Conservation (phyloP, 108 stramenopile genomes). For the Skeletonema grethae region DNA sequence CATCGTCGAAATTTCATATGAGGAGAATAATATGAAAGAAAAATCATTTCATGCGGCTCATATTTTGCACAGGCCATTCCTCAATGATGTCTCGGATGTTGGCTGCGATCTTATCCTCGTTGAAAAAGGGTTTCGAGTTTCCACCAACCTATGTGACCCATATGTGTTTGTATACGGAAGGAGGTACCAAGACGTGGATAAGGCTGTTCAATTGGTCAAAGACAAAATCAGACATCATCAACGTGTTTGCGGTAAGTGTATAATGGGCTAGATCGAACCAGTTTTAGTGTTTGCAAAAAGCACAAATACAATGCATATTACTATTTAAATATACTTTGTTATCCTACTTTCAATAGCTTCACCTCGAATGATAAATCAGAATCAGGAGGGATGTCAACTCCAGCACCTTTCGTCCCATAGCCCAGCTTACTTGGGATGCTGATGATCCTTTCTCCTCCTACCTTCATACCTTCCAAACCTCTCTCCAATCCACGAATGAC, state of each 20-base stretch:
- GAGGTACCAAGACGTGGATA: conserved; percentile 4
- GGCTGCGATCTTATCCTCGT: background rate
- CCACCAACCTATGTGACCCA: conserved; percentile 9
- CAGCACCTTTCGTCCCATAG: conserved; percentile 52
- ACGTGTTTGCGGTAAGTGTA: background rate
- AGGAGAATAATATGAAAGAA: background rate
- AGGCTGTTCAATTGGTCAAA: conserved; percentile 11
- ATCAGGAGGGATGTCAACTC: conserved; percentile 46
- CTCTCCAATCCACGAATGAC: conserved; percentile 64
- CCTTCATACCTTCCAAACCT: conserved; percentile 67
- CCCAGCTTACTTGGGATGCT: conserved; percentile 55
- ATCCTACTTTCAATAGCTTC: conserved; percentile 54
- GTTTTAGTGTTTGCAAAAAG: background rate
- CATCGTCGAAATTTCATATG: conserved; percentile 9
- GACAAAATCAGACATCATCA: background rate
- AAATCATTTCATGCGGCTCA: background rate
- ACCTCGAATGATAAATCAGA: conserved; percentile 55
- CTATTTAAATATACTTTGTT: conserved; percentile 1
- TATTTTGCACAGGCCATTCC: conserved; percentile 2
- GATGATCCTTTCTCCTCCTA: conserved; percentile 56
- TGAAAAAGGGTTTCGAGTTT: background rate
- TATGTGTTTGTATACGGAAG: conserved; percentile 12
- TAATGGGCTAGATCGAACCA: background rate
- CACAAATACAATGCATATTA: background rate
- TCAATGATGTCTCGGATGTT: background rate